Evolutionary conservation across 495 filamentous ascomycete genomes (phyloP), one percentile per base, ranked within the genome.

Genomic region (Penicillium coffeae): DNA sequence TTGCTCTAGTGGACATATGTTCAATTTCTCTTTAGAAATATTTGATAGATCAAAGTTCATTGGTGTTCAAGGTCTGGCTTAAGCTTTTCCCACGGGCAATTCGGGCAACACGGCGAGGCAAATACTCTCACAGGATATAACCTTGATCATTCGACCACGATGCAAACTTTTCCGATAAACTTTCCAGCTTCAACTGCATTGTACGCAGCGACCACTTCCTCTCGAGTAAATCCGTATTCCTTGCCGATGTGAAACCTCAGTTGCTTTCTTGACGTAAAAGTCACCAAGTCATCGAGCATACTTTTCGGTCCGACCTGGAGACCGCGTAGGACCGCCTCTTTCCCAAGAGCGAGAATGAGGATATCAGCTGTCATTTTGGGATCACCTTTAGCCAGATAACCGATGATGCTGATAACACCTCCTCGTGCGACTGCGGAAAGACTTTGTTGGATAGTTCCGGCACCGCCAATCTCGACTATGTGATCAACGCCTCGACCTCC

Each of bases 401-500:
- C 58, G 20, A 60, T 46, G 10, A 60, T 39, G 25, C 32, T 46
- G 37, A 60, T 52, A 0, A 45, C 42, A 19, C 58, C 53, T 15
- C 58, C 53, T 6, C 37, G 47, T 0, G 51, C 48, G 38, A 60
- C 40, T 8, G 58, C 54, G 3, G 43, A 9, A 1, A 60, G 19
- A 14, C 50, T 54, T 44, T 60, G 53, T 21, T 42, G 27, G 32
- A 49, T 49, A 14, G 47, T 49, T 35, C 47, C 47, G 7, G 33
- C n/a, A 9, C 47, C 47, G 10, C 47, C 47, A 13, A 41, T 49
- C 13, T 49, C 47, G 5, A 49, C 6, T 7, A 49, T 49, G n/a
- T 49, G 36, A 9, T 52, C 37, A 9, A 57, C 64, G 21, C 59
- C 58, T 21, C 54, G 51, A 0, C 62, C 67, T 12, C 54, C 50